Conservation (phyloP, 768 basidiomycete genomes). For the Russula griseocarnosa region DNA sequence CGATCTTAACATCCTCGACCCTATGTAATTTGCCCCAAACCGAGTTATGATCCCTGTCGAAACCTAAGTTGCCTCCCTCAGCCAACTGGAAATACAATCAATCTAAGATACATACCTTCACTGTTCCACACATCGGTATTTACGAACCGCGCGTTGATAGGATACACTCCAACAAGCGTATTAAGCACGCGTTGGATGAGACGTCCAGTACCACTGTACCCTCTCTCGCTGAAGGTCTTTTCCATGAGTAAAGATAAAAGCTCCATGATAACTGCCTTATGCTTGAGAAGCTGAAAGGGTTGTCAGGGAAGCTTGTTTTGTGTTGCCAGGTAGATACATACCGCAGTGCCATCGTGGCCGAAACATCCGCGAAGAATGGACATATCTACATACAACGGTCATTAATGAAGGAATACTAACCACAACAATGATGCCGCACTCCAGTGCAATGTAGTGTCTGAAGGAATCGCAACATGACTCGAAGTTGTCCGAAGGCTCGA, state of each 20-base stretch:
- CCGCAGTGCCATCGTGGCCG: conserved; percentile 63
- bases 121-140: conserved; percentile 78
- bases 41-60: conserved; percentile 56
- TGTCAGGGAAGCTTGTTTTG: conserved; percentile 13
- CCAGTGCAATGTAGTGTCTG: conserved; percentile 91
- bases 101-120: conserved; percentile 51
- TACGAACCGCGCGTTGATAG: conserved; percentile 73
- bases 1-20: conserved; percentile 70
- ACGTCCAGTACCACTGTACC: conserved; percentile 76
- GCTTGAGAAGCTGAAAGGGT: conserved; percentile 54
- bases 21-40: conserved; percentile 83
- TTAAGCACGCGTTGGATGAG: conserved; percentile 71
- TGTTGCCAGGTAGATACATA: conserved; percentile 36
- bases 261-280: conserved; percentile 60
- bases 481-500: conserved; percentile 82
- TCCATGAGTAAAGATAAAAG: conserved; percentile 66
- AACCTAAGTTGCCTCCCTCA: conserved; percentile 41
- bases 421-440: conserved; percentile 48
- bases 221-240: conserved; percentile 82
- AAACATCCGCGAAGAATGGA: conserved; percentile 79
- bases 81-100: not conserved
- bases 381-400: conserved; percentile 51
- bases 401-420: conserved; percentile 6
- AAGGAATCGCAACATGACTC: conserved; percentile 65
- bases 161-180: conserved; percentile 72